Evolutionary conservation across 176 grass and related monocot genomes (phyloP), one percentile per base, ranked within the genome.

Genomic region (Chrysopogon serrulatus): DNA sequence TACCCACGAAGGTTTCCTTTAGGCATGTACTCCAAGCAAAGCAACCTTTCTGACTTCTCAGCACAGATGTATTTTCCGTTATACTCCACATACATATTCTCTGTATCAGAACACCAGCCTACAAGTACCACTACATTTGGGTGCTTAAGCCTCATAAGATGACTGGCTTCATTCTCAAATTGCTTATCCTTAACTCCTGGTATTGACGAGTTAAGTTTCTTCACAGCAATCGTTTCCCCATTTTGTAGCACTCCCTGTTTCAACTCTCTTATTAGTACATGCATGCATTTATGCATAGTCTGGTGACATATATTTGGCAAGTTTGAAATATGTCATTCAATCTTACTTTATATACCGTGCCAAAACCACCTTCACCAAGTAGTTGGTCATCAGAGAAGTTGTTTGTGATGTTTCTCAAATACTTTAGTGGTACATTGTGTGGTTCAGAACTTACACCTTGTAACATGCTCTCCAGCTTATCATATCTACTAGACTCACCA

Each of bases 281-380:
- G 44, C 44, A 47, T 17, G 44, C 16, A 15, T 17, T 17, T 47
- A 4, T 47, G 44, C 15, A 47, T 47, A 47, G 15, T 47, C 14
- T 47, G 44, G 44, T 47, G 44, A 47, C 14, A 47, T 47, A 47
- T 47, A 15, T 47, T 47, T 47, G 44, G 3, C 44, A 17, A 17
- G 14, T 47, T 47, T 47, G 4, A 47, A 47, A 47, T 17, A 47
- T 45, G 6, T 2, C 11, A 47, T 66, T 43, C 43, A 15, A 19
- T 15, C 6, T 40, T 67, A 67, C 62, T 42, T 66, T 66, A 4
- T 66, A 79, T 66, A 79, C 61, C 12, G 18, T 68, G 65, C 34
- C 65, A 68, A 68, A 68, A 40, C 66, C 66, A 40, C 66, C 66
- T 68, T 68, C 12, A 42, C 77, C 77, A 80, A 80, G 41, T 49